Evolutionary conservation across 1,139 yeast genomes (phyloP), one percentile per base, ranked within the genome.

Genomic region (Candida freyschussii): DNA sequence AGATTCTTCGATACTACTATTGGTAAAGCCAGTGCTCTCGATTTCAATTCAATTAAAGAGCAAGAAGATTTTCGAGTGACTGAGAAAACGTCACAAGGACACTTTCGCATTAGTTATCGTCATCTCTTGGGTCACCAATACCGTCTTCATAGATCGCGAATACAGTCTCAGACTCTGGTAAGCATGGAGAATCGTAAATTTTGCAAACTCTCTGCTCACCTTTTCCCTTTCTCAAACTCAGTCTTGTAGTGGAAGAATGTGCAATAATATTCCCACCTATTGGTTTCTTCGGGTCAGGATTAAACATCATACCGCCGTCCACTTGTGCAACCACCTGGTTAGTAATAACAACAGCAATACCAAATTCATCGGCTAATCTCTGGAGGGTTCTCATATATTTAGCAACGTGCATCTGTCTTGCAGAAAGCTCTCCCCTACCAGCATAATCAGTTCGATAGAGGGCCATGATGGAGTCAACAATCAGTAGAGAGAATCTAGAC

Each of bases 241-340:
- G 70, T 50, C 97, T 72, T 2, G 98, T 91, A 8, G 97, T 91
- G 4, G 96, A 86, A 15, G 95, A 80, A 57, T 93, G 99, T 2
- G 98, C 98, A 60, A 93, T 81, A 49, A 93, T 91, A 53, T 93
- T 91, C 51, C 99, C 99, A 38, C 99, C 99, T 49, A 93, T 91
- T 9, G 99, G 98, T 58, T 93, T 93, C 60, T 93, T 93, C n/a
- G 98, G 97, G 56, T 91, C 98, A 1, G 96, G 94, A 49, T 87
- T 86, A 59, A 80, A 89, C 72, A 79, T 71, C 43, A 82, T 74
- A 50, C 77, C 79, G 32, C 97, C 97, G 57, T 91, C 99, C 14
- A 93, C 98, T 59, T 89, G 96, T 4, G 98, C 96, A 7, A 87
- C 96, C 19, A 91, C 99, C 60, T 91, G 99, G 62, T 91, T 91